Base-by-base conservation (phyloP, 805 yeast species). In the Lipomyces japonicus region DNA sequence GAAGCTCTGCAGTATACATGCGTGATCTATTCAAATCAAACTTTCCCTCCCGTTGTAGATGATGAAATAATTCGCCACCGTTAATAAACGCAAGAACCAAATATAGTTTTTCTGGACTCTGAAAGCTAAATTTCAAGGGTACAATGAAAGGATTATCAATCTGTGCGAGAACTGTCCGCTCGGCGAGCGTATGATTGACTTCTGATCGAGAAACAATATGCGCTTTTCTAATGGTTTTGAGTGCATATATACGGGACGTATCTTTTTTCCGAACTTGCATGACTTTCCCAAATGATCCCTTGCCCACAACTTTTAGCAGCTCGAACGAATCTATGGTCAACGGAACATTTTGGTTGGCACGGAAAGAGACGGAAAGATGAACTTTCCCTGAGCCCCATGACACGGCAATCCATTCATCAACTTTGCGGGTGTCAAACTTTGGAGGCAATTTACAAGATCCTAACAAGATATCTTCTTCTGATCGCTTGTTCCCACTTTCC, bases 261-360 rank as follows among this genome's bases (percentile, higher is more conserved):
- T 93, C 98, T 61, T 86, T 87, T 70, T 93, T 93, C 57, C 89
- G 82, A 37, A 93, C 98, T 69, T 93, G 98, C 97, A 93, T 93
- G 46, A 93, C 98, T 70, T 93, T 93, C 45, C 98, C 98, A 67
- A 93, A 93, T 7, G 97, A 89, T 5, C 98, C 98, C 67, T 93
- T 93, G 32, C 98, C 98, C 48, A 93, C 88, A 21, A 93, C 98
- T 69, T 93, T 93, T 60, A 93, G 75, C 45, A 93, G 71, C 62
- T 89, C 96, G 70, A 93, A 91, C 64, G 91, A 96, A 50, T 89
- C 96, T 59, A 93, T 88, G 0, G 88, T 75, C 42, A 93, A 73
- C 43, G 84, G 84, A 57, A 82, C 79, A 65, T 78, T 79, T 57
- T 70, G 77, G 46, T 77, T 73, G 18, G 88, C 84, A 66, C 81